Evolutionary conservation across 768 basidiomycete genomes (phyloP).

Genomic region (Scleroderma bovista): DNA sequence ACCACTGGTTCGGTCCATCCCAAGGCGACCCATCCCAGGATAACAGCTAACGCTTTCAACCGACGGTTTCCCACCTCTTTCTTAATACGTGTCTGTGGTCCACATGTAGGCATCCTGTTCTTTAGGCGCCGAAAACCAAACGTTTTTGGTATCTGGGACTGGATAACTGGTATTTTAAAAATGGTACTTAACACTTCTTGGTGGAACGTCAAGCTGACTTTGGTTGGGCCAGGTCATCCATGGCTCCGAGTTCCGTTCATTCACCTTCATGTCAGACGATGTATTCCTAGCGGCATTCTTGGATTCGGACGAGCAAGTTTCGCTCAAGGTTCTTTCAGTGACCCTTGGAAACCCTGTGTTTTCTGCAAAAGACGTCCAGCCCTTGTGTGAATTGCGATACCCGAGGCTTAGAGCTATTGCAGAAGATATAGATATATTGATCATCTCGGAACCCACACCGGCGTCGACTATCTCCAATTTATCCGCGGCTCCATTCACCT

Average conservation of each 20-base stretch:
- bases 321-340: slow-evolving; percentile 18
- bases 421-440: slow-evolving; percentile 18
- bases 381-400: slow-evolving; percentile 22
- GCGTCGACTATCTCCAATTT: slow-evolving; percentile 16
- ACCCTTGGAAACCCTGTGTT: slow-evolving; percentile 1
- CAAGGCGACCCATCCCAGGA: slow-evolving; percentile 6
- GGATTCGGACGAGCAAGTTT: slow-evolving; percentile 1
- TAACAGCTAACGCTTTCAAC: slow-evolving; percentile 7
- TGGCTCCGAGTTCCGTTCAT: slow-evolving; percentile 23
- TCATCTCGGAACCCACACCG: slow-evolving; percentile 31
- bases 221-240: slow-evolving; percentile 15
- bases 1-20: slow-evolving; percentile 27
- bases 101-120: slow-evolving; percentile 25
- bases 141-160: slow-evolving; percentile 30
- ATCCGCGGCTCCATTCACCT: slow-evolving; percentile 16
- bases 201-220: slow-evolving; percentile 5
- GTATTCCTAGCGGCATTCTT: slow-evolving; percentile 19
- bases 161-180: slow-evolving; percentile 25
- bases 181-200: slow-evolving; percentile 15
- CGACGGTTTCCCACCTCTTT: slow-evolving; percentile 10
- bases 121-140: slow-evolving; percentile 1
- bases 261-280: slow-evolving; percentile 30
- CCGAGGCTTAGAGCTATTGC: slow-evolving; percentile 14
- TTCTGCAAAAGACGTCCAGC: slow-evolving; percentile 11
- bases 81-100: slow-evolving; percentile 29